These are phyloP conservation scores for Allantophomopsis lycopodina DNA, from an alignment of 2,329 filamentous ascomycete genomes.

Conservation along the genomic window DNA sequence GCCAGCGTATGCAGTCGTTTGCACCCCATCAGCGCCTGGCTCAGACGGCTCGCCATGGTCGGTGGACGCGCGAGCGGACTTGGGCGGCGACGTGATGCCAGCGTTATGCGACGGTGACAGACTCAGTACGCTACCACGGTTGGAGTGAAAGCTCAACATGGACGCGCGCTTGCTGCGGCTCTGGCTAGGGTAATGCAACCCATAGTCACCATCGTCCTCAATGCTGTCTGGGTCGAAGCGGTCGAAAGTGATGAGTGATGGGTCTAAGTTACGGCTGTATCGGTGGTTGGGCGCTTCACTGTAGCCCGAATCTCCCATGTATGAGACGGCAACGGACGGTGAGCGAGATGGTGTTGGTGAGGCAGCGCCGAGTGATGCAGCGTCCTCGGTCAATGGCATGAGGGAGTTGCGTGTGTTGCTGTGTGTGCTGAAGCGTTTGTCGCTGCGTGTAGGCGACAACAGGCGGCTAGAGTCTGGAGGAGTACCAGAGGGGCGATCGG, in stretches of 20 bases:
- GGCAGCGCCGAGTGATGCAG: slow-evolving; percentile 14
- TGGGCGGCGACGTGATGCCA: slow-evolving; percentile 13
- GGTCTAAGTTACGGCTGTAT: slow-evolving; percentile 16
- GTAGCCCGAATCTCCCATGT: slow-evolving; percentile 12
- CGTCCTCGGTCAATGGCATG: slow-evolving; percentile 14
- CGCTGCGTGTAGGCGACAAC: no score
- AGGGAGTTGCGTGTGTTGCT: slow-evolving; percentile 11
- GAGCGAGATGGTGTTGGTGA: slow-evolving; percentile 12
- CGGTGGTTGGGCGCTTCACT: slow-evolving; percentile 12
- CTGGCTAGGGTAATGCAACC: slow-evolving; percentile 41
- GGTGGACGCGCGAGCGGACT: slow-evolving; percentile 13
- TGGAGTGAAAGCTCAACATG: slow-evolving; percentile 28
- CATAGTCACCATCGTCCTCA: slow-evolving; percentile 80
- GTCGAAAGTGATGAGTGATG: slow-evolving; percentile 7
- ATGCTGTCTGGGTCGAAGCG: slow-evolving; percentile 57
- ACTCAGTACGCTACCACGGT: slow-evolving; percentile 7
- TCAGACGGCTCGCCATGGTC: slow-evolving; percentile 7
- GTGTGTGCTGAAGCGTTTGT: background rate
- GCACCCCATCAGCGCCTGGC: slow-evolving; percentile 16
- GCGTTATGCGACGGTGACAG: slow-evolving; percentile 4
- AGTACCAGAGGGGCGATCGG: no score
- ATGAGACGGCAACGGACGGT: slow-evolving; percentile 9
- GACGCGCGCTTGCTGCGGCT: slow-evolving; percentile 33
- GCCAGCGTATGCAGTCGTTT: slow-evolving; percentile 9
- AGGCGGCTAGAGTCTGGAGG: no score